Conservation (phyloP, 805 yeast species). For the Trichomonascus vanleenenianus region DNA sequence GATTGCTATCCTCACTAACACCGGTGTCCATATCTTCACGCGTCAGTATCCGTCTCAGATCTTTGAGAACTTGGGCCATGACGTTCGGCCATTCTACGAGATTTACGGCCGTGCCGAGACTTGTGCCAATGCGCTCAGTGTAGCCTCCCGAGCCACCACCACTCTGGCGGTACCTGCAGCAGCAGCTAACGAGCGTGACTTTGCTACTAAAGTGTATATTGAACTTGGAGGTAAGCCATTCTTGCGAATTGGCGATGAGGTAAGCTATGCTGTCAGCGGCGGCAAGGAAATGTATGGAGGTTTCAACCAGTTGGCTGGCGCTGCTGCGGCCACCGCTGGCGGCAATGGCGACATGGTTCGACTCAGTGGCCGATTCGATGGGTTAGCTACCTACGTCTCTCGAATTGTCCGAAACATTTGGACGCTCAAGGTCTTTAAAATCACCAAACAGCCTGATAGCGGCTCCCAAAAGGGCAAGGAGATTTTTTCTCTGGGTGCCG, state of each 20-base stretch:
- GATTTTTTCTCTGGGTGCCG: slow-evolving; percentile 15
- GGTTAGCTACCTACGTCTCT: slow-evolving; percentile 69
- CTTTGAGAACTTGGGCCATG: slow-evolving; percentile 58
- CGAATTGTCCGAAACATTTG: slow-evolving; percentile 75
- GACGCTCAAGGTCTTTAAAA: slow-evolving; percentile 48
- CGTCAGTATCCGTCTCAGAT: slow-evolving; percentile 76
- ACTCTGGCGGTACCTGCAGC: slow-evolving; percentile 3
- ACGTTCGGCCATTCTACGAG: slow-evolving; percentile 59
- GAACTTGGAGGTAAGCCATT: slow-evolving; percentile 32
- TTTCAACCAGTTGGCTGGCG: background rate
- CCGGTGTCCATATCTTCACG: slow-evolving; percentile 68
- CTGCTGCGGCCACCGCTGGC: slow-evolving; percentile 4
- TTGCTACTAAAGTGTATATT: slow-evolving; percentile 27
- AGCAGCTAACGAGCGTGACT: slow-evolving; percentile 29
- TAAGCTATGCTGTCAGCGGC: slow-evolving; percentile 7
- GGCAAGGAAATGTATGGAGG: background rate
- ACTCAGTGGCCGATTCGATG: slow-evolving; percentile 86
- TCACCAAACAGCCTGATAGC: slow-evolving; percentile 18
- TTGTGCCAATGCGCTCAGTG: slow-evolving; percentile 78
- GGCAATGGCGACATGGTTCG: slow-evolving; percentile 40
- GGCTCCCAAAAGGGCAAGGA: slow-evolving; percentile 20
- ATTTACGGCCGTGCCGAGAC: slow-evolving; percentile 86
- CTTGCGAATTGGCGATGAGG: slow-evolving; percentile 23
- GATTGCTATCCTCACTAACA: slow-evolving; percentile 75
- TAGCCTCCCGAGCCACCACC: slow-evolving; percentile 50